Evolutionary conservation across 2,329 filamentous ascomycete species (phyloP), one percentile per base, ranked within the genome.

Genomic region (Pseudocercospora cruenta): DNA sequence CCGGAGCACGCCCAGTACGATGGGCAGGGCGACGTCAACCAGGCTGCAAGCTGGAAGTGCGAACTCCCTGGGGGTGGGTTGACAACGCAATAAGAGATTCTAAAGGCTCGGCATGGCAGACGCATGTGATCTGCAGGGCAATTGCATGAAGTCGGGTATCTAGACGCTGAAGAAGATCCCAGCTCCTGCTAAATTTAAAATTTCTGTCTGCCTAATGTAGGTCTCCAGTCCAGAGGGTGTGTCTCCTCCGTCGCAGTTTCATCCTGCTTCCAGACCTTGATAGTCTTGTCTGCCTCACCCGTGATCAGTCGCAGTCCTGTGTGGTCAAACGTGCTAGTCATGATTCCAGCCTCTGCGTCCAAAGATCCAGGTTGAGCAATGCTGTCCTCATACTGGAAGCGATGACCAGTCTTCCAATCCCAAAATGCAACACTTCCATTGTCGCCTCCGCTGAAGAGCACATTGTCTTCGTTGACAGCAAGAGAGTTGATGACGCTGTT

Each of bases 351-450:
- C 80, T 99, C 95, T 5, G 95, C 95, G 74, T 98, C 94, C 24
- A 99, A 82, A 19, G 92, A 96, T 58, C 95, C 95, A 0, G 95
- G 95, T 78, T 99, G 95, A 0, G 95, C 95, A 7, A 92, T 92
- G 3, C 92, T 96, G 72, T 99, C 94, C 12, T 94, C 85, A 8
- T 88, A 87, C 80, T 99, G 95, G 82, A 95, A 99, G 57, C 91
- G 87, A 77, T 99, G 88, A 0, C 96, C 95, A 0, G 93, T 91
- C 82, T 98, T 98, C 95, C 95, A 99, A 78, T 99, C 96, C 91
- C 94, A 99, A 83, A 99, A 99, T 71, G 89, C 92, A 84, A 98
- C 95, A 39, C 92, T 96, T 47, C 96, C 95, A 73, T 99, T 97
- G 76, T 99, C 95, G 55, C 90, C 94, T 64, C 95, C 95, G 2